Percentiles rank a stretch among this genome's conserved stretches.
These are phyloP conservation scores for Bryum argenteum DNA, from an alignment of 225 moss, liverwort and hornwort species.

Conservation along the genomic window DNA sequence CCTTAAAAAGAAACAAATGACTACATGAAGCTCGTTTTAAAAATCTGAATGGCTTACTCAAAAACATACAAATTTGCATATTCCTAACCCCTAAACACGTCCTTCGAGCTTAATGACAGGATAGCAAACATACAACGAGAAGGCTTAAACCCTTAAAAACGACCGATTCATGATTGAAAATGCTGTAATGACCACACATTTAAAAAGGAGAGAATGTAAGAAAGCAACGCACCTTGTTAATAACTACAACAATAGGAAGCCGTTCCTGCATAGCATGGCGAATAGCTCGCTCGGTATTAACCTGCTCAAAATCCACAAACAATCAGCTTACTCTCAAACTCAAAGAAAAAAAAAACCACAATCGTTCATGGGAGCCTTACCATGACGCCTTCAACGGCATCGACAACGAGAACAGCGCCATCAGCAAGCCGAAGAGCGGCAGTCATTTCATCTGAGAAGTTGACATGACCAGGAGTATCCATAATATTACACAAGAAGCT, in stretches of 20 bases:
- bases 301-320: constrained; percentile 40
- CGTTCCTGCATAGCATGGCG: constrained; percentile 93
- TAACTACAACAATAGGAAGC: constrained; percentile 87
- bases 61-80: no score
- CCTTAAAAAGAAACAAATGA: not conserved
- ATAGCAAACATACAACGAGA: not conserved
- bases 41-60: no score
- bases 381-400: constrained; percentile 99
- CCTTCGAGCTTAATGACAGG: no score
- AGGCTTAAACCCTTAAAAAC: not conserved
- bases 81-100: no score
- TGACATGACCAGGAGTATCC: constrained; percentile 96
- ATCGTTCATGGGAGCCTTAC: constrained; percentile 33
- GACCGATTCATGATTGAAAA: not conserved
- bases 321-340: no score
- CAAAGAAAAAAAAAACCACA: no score
- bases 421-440: constrained; percentile 91
- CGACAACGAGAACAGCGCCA: constrained; percentile 95
- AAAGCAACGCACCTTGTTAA: constrained; percentile 75
- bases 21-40: no score
- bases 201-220: no score
- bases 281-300: constrained; percentile 92
- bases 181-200: not conserved
- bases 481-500: constrained; percentile 89
- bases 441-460: constrained; percentile 98